Conservation (phyloP, 495 filamentous ascomycete genomes). For the Penicillium maclennaniae region DNA sequence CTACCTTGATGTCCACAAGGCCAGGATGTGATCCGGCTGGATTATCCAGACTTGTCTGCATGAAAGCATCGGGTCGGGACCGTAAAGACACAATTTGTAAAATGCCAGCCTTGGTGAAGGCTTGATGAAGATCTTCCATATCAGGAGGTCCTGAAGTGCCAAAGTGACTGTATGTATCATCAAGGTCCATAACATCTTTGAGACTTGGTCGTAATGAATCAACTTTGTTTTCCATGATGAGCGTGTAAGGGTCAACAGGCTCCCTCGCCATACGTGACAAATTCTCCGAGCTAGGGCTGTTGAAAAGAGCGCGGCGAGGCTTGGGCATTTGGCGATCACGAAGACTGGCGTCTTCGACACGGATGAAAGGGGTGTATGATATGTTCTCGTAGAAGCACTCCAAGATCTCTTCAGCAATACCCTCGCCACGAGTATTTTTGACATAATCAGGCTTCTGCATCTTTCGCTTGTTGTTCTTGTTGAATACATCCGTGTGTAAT, state of each 20-base stretch:
- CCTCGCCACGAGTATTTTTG: slow-evolving; percentile 87
- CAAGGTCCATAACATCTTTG: slow-evolving; percentile 85
- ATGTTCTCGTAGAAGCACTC: slow-evolving; percentile 99
- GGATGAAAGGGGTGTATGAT: slow-evolving; percentile 94
- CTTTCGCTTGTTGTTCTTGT: slow-evolving; percentile 98
- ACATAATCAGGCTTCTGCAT: slow-evolving; percentile 97
- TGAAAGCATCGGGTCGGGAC: slow-evolving; percentile 92
- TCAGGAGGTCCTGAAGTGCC: slow-evolving; percentile 72
- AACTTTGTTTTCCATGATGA: slow-evolving; percentile 85
- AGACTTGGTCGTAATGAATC: slow-evolving; percentile 77
- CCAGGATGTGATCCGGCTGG: slow-evolving; percentile 86
- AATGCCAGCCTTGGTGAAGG: slow-evolving; percentile 85
- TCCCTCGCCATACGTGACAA: slow-evolving; percentile 65
- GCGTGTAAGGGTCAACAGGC: slow-evolving; percentile 88
- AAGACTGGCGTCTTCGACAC: slow-evolving; percentile 88
- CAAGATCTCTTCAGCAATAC: slow-evolving; percentile 85
- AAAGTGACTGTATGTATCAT: slow-evolving; percentile 86
- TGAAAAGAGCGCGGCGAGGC: slow-evolving; percentile 71
- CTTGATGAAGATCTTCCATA: slow-evolving; percentile 71
- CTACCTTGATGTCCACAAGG: slow-evolving; percentile 94
- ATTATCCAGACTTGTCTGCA: slow-evolving; percentile 79
- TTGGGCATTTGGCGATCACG: slow-evolving; percentile 70
- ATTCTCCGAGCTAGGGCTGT: slow-evolving; percentile 61
- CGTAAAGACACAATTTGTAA: slow-evolving; percentile 91
- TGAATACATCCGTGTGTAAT: slow-evolving; percentile 96